Evolutionary conservation across 768 basidiomycete species (phyloP), one percentile per base, ranked within the genome.

Genomic region (Phylloporus sp.): DNA sequence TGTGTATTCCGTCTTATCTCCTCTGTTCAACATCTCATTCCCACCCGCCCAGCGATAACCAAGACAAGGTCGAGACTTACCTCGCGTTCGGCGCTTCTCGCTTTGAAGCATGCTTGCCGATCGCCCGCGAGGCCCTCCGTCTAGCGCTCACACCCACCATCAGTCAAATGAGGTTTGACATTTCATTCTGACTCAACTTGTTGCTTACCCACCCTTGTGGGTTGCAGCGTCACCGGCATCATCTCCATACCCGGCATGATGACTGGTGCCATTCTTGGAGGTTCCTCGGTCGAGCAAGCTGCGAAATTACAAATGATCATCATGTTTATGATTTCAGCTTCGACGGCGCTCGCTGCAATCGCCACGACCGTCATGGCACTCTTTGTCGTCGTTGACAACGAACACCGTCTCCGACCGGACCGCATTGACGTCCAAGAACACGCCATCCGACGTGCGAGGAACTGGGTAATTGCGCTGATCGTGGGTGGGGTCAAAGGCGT

Each of bases 241-340:
- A 85, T 87, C 44, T 69, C 84, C n/a, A 88, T 86, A 45, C 85
- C 86, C 1, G 89, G 90, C 1, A 91, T 90, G 88, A 90, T 93
- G 87, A 90, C 87, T 0, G 91, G 91, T 54, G 88, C 91, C 5
- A 84, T 94, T 50, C 80, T 93, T 11, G 92, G 88, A 11, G 91
- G 90, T 0, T 79, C 86, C 10, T 82, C 84, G 24, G 86, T 93
- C 33, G 76, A 88, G 17, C 89, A 90, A 65, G 92, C 91, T 0
- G 88, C 88, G 3, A 80, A 82, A 42, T 69, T 93, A 14, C 92
- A 93, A 57, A 92, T 92, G 84, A 82, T 94, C 48, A 90, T 94
- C 69, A 88, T 92, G 82, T 93, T 94, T 67, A 88, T 93, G 85
- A 89, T 93, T 36, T 82, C 83, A 3, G 82, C 90, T 0, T 78